Evolutionary conservation across 345 rosid species (phyloP), one percentile per base, ranked within the genome.

Genomic region (Erucastrum elatum): DNA sequence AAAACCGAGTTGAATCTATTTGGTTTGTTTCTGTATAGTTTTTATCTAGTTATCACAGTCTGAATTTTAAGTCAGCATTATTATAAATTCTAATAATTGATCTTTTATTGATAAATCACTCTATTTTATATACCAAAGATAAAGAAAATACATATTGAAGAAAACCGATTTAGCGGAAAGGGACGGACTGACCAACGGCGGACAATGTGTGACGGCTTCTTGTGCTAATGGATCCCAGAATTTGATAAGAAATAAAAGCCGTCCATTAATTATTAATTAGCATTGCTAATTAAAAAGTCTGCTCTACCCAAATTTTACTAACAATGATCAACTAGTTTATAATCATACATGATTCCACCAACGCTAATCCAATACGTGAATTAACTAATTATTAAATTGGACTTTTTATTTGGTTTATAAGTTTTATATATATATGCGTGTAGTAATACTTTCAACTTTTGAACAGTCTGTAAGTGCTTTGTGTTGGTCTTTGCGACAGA

Each of bases 171-270:
- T 51, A 51, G 16, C 9, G 26, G 59, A 15, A 53, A 53, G 25
- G 9, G 26, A 53, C 16, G 4, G 25, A 53, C 59, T 71, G 15
- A 0, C 62, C 56, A 70, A 70, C 44, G 80, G 56, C 66, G 70
- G 76, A 77, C 72, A 56, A 31, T 72, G 67, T 78, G 66, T 78
- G 67, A 65, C 72, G 62, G 72, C 72, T 71, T 65, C 71, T 64
- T 64, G 66, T 64, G 66, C 46, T 29, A 39, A 64, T 17, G 59
- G 35, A 53, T 69, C 27, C 64, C 53, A 5, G 21, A n/a, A 34
- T 33, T 72, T 44, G 44, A 58, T 66, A 66, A 29, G 51, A 9
- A 46, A 17, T 21, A 66, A 17, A 59, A 46, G 56, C 77, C 64
- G 77, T 66, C 30, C 3, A 29, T 29, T 29, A 16, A 64, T 55